Percentiles rank a stretch among this genome's conserved stretches.
Conservation (phyloP, 1,139 yeast genomes). For the Blastobotrys apis region DNA sequence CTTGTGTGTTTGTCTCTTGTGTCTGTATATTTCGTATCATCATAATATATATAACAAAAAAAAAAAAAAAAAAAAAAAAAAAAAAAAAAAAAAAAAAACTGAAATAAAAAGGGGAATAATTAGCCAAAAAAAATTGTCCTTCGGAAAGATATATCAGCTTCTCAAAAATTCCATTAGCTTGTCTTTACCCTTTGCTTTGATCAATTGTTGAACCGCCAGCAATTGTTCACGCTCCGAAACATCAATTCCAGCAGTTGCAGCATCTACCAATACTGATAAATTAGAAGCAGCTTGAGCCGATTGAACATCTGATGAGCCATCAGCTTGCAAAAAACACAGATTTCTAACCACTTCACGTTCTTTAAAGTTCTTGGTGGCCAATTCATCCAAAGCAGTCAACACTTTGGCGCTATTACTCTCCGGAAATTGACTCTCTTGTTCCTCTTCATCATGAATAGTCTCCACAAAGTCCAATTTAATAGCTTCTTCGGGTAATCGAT, state of each 20-base stretch:
- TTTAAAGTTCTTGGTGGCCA: slow-evolving; percentile 30
- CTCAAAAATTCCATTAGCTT: slow-evolving; percentile 55
- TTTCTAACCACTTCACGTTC: slow-evolving; percentile 37
- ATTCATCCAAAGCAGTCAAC: slow-evolving; percentile 34
- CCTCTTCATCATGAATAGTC: slow-evolving; percentile 27
- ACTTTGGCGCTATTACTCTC: slow-evolving; percentile 28
- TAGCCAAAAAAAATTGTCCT: too few relatives aligned
- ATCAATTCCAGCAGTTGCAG: slow-evolving; percentile 28
- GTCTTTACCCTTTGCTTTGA: slow-evolving; percentile 67
- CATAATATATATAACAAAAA: background rate
- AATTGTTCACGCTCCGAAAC: slow-evolving; percentile 50
- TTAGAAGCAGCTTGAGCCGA: slow-evolving; percentile 29
- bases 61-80: background rate
- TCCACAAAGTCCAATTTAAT: slow-evolving; percentile 71
- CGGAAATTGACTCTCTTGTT: slow-evolving; percentile 21
- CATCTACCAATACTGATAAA: slow-evolving; percentile 40
- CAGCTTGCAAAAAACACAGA: slow-evolving; percentile 29
- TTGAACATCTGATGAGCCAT: slow-evolving; percentile 26
- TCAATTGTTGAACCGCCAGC: slow-evolving; percentile 52
- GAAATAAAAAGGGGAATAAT: slow-evolving; percentile 1
- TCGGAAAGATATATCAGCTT: background rate
- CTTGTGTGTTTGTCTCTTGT: too few relatives aligned
- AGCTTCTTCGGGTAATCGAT: slow-evolving; percentile 67
- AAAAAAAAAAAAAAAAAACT: background rate
- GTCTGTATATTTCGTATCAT: too few relatives aligned